Base-by-base conservation (phyloP, 2,329 filamentous ascomycete genomes). In the Fusarium caatingaense region DNA sequence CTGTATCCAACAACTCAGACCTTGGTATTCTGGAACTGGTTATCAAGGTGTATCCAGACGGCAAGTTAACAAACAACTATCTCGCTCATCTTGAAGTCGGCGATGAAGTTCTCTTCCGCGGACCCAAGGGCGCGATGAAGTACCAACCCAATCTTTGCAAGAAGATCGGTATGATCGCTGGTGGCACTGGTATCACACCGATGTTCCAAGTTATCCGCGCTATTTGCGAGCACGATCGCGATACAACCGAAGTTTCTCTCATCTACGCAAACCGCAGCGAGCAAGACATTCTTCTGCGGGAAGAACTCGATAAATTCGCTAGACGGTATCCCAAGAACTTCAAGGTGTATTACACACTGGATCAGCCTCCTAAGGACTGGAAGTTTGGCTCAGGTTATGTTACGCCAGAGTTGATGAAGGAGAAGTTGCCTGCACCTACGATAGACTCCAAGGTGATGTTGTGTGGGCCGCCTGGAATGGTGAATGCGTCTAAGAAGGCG, bases 381-480 rank as follows among this genome's bases (percentile, higher is more conserved):
- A 64, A 76, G 6, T 81, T 80, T 44, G 84, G 83, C 1, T 77
- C 71, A 0, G 88, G 88, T 0, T 86, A 81, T 65, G 83, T 90
- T 0, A 88, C 83, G 0, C 79, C 79, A 27, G 82, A 85, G 0
- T 71, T 88, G 44, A 83, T 90, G 70, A 45, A 54, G 50, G 79
- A 86, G 60, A 80, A 74, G n/a, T 77, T 91, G 25, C 87, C 88
- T 1, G 67, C 71, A 0, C 77, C 86, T 0, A 79, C 76, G 0
- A 28, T 72, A 0, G 83, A 86, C 11, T 81, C 82, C 1, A 89
- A 87, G 73, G 74, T 88, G 3, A 79, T 89, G 77, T 75, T 90
- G 3, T 91, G 88, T 72, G 89, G 89, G 0, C 88, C 88, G 0
- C 88, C 88, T 0, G 84, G 83, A 0, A 87, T 91, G 87, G 79